Percentiles rank a stretch among this genome's conserved stretches.
Evolutionary conservation across 192 early-diverging fungal genomes (phyloP).

Genomic region (Coemansia sp.): DNA sequence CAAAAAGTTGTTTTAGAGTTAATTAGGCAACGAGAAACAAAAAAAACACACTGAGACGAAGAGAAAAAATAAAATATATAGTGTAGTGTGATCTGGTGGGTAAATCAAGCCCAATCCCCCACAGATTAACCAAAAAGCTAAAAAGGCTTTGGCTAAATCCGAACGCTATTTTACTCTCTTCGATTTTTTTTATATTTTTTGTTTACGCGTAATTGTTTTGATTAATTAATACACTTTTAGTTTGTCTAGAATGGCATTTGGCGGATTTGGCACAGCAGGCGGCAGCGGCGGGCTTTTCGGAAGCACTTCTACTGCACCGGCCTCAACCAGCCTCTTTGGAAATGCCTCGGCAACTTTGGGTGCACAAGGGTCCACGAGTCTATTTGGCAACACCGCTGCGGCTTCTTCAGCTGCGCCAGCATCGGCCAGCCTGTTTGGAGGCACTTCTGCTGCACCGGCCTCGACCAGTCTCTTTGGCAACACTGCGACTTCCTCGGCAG

Average conservation of each 20-base stretch:
- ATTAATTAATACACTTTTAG: constrained; percentile 5
- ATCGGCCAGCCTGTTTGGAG: constrained; percentile 6
- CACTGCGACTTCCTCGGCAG: not conserved
- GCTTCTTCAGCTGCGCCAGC: constrained; percentile 6
- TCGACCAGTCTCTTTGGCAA: not conserved
- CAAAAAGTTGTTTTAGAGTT: not conserved
- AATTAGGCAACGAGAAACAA: not conserved
- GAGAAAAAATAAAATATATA: no score
- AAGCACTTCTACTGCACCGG: not conserved
- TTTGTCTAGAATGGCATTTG: not conserved
- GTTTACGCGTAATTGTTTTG: constrained; percentile 1
- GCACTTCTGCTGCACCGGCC: constrained; percentile 1
- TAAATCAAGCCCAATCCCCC: no score
- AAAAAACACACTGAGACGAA: no score
- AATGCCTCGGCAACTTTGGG: not conserved
- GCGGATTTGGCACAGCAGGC: constrained; percentile 2
- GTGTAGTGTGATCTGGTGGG: no score
- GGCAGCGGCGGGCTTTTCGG: constrained; percentile 16
- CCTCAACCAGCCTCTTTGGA: constrained; percentile 1
- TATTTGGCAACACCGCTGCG: constrained; percentile 6
- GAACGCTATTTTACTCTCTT: no score
- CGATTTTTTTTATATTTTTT: not conserved
- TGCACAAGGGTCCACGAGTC: not conserved
- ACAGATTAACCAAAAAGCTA: no score
- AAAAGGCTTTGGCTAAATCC: no score